phyloP scores from a whole-genome alignment of 2,329 filamentous ascomycete genomes.

The Curvularia spicifera region DNA sequence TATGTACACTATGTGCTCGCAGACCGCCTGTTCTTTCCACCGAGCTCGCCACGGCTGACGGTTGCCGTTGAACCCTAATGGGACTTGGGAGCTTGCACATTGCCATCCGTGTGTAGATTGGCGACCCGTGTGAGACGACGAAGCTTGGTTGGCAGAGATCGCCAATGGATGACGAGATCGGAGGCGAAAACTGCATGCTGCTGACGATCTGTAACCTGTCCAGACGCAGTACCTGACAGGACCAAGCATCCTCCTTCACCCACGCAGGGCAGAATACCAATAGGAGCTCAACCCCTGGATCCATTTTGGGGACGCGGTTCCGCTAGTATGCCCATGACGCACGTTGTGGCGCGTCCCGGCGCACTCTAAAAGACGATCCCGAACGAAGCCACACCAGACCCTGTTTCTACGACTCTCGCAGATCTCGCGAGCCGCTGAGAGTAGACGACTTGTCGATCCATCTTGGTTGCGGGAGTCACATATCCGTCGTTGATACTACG shows the following conservation, averaged over 20 bases:
- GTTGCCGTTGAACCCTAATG: background rate
- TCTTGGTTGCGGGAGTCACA: background rate
- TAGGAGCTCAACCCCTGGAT: slow-evolving; percentile 20
- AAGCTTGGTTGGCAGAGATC: background rate
- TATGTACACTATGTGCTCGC: background rate
- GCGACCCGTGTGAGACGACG: background rate
- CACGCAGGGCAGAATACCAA: slow-evolving; percentile 32
- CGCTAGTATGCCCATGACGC: slow-evolving; percentile 34
- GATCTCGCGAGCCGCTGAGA: background rate
- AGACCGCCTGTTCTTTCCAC: background rate
- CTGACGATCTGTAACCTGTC: slow-evolving; percentile 22
- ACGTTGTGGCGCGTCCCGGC: slow-evolving; percentile 22
- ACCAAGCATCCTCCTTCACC: slow-evolving; percentile 4
- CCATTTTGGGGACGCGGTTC: slow-evolving; percentile 21
- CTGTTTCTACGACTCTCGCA: background rate
- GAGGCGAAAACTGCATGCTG: slow-evolving; percentile 29
- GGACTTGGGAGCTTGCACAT: background rate
- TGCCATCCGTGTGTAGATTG: background rate
- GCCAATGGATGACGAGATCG: background rate
- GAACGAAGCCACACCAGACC: background rate
- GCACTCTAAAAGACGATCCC: slow-evolving; percentile 5
- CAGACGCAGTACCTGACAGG: slow-evolving; percentile 11
- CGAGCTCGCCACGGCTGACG: background rate
- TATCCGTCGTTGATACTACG: background rate
- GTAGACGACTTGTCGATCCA: background rate